phyloP scores from a whole-genome alignment of 2,329 filamentous ascomycete genomes.

The Penicillium sp. region DNA sequence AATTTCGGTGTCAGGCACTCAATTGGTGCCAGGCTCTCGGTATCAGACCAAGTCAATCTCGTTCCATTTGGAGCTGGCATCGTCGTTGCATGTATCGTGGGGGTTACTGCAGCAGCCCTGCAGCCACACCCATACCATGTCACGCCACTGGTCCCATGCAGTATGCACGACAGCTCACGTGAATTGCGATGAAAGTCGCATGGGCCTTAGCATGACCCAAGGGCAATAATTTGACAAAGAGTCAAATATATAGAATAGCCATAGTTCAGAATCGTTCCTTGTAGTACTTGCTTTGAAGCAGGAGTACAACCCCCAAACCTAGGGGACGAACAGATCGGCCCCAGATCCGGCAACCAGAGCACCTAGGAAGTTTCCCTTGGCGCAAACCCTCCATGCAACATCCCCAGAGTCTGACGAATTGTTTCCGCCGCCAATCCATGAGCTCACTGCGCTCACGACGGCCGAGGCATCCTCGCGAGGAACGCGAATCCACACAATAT shows the following conservation, averaged over 20 bases:
- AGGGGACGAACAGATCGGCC: constrained; percentile 35
- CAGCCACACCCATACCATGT: background rate
- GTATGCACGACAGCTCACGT: background rate
- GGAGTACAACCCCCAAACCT: background rate
- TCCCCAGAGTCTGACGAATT: constrained; percentile 11
- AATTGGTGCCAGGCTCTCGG: background rate
- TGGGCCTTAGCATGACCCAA: background rate
- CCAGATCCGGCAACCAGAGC: constrained; percentile 37
- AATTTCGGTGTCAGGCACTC: too few relatives aligned
- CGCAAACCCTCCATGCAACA: constrained; percentile 41
- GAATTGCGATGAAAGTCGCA: background rate
- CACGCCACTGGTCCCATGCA: background rate
- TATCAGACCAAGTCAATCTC: background rate
- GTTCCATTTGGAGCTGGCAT: background rate
- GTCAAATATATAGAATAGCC: background rate
- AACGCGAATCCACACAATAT: constrained; percentile 44
- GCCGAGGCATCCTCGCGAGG: constrained; percentile 45
- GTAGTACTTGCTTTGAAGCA: background rate
- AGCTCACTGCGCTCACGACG: constrained; percentile 46
- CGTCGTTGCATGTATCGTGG: background rate
- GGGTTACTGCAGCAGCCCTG: background rate
- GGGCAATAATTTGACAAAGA: background rate
- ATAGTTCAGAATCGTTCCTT: background rate
- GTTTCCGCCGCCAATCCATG: constrained; percentile 42
- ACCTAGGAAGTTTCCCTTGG: constrained; percentile 39